phyloP scores from a whole-genome alignment of 139 green algal genomes.

The Spirogloea muscicola region DNA sequence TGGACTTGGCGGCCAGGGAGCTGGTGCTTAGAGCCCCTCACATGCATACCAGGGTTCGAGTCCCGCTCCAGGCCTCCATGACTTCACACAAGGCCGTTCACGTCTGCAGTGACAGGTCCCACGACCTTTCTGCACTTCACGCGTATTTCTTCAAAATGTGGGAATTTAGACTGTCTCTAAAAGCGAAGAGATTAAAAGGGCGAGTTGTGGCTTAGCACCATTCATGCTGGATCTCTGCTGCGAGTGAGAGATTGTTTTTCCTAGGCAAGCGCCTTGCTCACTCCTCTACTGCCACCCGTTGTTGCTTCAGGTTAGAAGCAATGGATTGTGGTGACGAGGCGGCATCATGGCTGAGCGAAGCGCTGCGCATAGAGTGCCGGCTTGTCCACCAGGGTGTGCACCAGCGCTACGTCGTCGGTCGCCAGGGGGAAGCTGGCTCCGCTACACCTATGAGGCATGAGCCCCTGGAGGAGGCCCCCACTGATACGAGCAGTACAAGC shows the following conservation, averaged over 20 bases:
- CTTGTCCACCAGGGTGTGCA: constrained; percentile 60
- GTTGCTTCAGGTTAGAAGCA: neutral
- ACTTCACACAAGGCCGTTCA: too few species aligned
- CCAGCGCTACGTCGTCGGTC: neutral
- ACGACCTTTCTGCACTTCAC: too few species aligned
- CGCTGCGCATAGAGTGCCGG: constrained; percentile 65
- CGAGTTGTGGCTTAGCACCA: too few species aligned
- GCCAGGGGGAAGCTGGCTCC: neutral
- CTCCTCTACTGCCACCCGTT: neutral
- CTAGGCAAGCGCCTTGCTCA: too few species aligned
- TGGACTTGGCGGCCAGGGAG: constrained; percentile 54
- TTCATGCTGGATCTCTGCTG: neutral
- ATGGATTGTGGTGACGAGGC: constrained; percentile 20
- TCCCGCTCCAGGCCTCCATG: too few species aligned
- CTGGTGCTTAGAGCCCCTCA: neutral
- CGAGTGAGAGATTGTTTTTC: neutral
- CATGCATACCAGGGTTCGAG: neutral
- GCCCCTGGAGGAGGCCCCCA: too few species aligned
- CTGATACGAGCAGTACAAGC: too few species aligned
- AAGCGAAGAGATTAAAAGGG: too few species aligned
- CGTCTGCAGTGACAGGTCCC: too few species aligned
- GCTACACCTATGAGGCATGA: too few species aligned
- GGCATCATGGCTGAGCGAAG: constrained; percentile 61
- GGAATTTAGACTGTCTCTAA: too few species aligned
- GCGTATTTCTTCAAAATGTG: too few species aligned